A percentile compares a stretch with the other conserved stretches of the same genome.
phyloP scores from a whole-genome alignment of 164 flowering plant species.

The Pachysandra terminalis region DNA sequence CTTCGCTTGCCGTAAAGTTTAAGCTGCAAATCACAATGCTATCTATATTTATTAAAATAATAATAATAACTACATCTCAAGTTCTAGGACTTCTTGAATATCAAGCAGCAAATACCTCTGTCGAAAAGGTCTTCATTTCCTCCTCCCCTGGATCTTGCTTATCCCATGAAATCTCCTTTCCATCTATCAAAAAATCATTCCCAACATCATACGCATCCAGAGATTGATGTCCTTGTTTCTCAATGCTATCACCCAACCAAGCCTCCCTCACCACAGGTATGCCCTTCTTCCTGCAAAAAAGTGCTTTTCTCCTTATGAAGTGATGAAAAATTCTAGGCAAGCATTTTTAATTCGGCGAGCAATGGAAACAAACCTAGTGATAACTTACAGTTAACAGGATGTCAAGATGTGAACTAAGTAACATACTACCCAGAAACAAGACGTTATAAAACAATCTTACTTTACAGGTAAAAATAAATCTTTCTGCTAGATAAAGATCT shows the following conservation, averaged over 20 bases:
- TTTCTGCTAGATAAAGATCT: too few species aligned
- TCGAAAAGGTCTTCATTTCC: conserved; percentile 52
- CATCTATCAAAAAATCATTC: conserved; percentile 46
- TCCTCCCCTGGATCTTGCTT: conserved; percentile 59
- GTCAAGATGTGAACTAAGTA: neutral
- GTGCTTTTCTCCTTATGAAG: too few species aligned
- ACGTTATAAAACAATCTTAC: too few species aligned
- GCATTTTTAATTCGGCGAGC: neutral
- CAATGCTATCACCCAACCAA: conserved; percentile 72
- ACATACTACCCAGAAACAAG: too few species aligned
- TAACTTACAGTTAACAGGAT: neutral
- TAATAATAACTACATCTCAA: neutral
- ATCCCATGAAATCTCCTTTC: conserved; percentile 72
- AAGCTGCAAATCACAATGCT: conserved; percentile 37
- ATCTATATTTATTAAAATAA: neutral
- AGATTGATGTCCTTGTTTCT: conserved; percentile 55
- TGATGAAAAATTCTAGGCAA: neutral
- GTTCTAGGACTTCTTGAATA: neutral
- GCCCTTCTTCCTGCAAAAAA: conserved; percentile 45
- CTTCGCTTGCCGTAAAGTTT: conserved; percentile 74
- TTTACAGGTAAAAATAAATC: too few species aligned
- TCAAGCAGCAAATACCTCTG: conserved; percentile 36
- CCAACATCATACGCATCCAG: conserved; percentile 64
- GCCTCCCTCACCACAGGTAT: conserved; percentile 68
- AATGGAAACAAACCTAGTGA: neutral